Conservation (phyloP, 305 asterid species). For the Fraxinus greggii region DNA sequence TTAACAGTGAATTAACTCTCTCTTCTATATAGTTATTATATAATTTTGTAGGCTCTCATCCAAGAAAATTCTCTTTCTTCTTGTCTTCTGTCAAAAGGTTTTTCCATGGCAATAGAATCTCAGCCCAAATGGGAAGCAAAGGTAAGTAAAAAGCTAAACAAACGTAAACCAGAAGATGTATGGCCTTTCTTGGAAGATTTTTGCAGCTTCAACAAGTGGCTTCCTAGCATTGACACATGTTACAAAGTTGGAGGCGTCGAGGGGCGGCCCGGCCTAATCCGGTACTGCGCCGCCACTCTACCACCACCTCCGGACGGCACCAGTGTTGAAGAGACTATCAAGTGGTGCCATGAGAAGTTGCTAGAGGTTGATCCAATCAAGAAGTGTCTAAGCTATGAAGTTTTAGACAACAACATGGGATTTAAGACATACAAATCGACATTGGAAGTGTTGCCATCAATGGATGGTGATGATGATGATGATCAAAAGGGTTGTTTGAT, state of each 20-base stretch:
- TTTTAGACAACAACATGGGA: conserved; percentile 51
- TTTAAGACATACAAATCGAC: conserved; percentile 36
- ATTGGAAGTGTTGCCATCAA: conserved; percentile 23
- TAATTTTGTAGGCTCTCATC: not conserved
- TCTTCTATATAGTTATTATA: not conserved
- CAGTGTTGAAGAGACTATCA: conserved; percentile 25
- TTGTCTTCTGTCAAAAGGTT: not conserved
- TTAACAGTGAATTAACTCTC: not conserved
- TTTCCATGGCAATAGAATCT: conserved; percentile 23
- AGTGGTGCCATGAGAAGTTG: conserved; percentile 52
- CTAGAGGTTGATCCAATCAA: conserved; percentile 21
- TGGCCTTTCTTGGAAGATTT: conserved; percentile 75
- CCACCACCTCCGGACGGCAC: conserved; percentile 16
- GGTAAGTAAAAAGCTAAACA: conserved; percentile 38
- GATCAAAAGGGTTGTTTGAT: conserved; percentile 33
- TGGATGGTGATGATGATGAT: conserved; percentile 34
- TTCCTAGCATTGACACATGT: conserved; percentile 62
- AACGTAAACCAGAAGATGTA: conserved; percentile 39
- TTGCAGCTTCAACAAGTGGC: conserved; percentile 56
- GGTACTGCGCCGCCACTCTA: conserved; percentile 49
- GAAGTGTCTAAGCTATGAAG: conserved; percentile 37
- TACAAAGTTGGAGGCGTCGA: conserved; percentile 30
- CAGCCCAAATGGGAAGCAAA: conserved; percentile 65
- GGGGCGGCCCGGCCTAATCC: conserved; percentile 45
- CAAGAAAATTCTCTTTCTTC: not conserved